These are phyloP conservation scores for Phytophthora pistaciae DNA, from an alignment of 352 stramenopile genomes.

Conservation along the genomic window DNA sequence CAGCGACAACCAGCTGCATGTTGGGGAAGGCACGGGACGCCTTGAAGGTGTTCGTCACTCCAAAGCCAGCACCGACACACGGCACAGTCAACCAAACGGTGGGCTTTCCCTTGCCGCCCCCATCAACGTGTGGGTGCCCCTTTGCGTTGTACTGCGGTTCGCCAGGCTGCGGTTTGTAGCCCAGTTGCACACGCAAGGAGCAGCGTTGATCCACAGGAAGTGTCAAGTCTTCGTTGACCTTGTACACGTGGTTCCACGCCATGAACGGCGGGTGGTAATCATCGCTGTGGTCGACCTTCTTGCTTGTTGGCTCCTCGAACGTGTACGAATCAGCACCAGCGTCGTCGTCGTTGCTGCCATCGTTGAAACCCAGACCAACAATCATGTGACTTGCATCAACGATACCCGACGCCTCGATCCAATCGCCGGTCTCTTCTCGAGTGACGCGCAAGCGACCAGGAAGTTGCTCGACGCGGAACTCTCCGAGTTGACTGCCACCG, in stretches of 20 bases:
- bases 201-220: conserved; percentile 48
- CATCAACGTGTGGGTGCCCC: conserved; percentile 10
- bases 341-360: conserved; percentile 27
- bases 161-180: conserved; percentile 12
- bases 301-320: conserved; percentile 29
- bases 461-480: conserved; percentile 75
- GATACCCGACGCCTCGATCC: conserved; percentile 69
- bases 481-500: conserved; percentile 61
- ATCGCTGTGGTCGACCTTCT: conserved; percentile 22
- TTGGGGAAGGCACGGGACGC: conserved; percentile 30
- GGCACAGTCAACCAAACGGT: conserved; percentile 51
- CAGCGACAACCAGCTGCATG: conserved; percentile 52
- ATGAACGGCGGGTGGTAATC: conserved; percentile 47
- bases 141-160: conserved; percentile 27
- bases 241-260: conserved; percentile 56
- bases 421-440: conserved; percentile 71
- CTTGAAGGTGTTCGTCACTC: conserved; percentile 45
- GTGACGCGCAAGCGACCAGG: conserved; percentile 66
- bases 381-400: conserved; percentile 57
- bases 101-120: conserved; percentile 18
- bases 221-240: conserved; percentile 34
- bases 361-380: conserved; percentile 39
- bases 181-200: conserved; percentile 42
- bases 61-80: conserved; percentile 72
- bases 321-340: conserved; percentile 37